A percentile compares a stretch with the other conserved stretches of the same genome.
Evolutionary conservation across 2,329 filamentous ascomycete genomes (phyloP).

Genomic region (Anisogramma anomala): DNA sequence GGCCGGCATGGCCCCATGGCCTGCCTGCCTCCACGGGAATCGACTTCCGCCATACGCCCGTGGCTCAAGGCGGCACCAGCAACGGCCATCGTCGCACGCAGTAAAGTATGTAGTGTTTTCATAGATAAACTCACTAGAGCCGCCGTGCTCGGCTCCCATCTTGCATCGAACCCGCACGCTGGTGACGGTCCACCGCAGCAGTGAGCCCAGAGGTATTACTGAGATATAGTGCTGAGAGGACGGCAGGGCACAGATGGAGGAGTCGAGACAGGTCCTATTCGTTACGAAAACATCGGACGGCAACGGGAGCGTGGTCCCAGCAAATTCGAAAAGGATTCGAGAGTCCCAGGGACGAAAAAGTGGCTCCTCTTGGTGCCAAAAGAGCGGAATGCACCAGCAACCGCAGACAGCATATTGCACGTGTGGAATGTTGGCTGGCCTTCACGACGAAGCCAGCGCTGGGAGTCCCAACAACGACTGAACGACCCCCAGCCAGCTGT

Average conservation of each 20-base stretch:
- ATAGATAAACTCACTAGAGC: no score
- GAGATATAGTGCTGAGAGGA: conserved; percentile 8
- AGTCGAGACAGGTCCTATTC: background rate
- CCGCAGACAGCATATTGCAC: background rate
- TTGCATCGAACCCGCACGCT: conserved; percentile 2
- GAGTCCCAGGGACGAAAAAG: no score
- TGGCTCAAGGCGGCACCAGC: conserved; percentile 1
- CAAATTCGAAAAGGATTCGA: no score
- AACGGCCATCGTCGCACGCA: background rate
- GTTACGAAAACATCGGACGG: background rate
- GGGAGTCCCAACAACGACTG: background rate
- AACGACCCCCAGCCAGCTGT: background rate
- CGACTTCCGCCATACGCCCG: no score
- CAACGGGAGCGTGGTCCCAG: no score
- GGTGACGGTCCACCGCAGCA: conserved; percentile 5
- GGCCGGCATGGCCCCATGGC: no score
- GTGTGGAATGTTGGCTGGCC: background rate
- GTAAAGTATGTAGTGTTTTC: no score
- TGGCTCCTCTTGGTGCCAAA: no score
- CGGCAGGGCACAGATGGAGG: no score
- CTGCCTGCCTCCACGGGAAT: no score
- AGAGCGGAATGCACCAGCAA: conserved; percentile 1
- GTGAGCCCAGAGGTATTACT: conserved; percentile 3
- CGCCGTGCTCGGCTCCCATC: conserved; percentile 9
- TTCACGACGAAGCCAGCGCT: no score